Percentiles rank a stretch among this genome's conserved stretches.
Evolutionary conservation across 2,329 filamentous ascomycete species (phyloP).

Genomic region (Sclerotinia borealis): DNA sequence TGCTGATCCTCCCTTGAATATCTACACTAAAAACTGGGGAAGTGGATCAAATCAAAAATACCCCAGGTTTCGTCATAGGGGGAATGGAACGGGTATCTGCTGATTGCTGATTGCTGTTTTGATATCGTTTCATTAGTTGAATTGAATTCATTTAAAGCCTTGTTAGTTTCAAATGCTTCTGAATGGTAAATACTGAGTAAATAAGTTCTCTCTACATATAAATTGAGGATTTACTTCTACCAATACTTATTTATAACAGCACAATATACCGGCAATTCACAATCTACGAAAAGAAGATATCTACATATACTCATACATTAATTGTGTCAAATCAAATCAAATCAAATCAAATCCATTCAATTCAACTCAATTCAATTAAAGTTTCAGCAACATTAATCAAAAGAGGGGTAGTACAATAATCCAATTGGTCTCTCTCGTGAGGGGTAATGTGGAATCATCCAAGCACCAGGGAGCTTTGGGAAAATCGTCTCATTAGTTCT

Average conservation of each 20-base stretch:
- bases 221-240: background rate
- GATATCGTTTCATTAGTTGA: background rate
- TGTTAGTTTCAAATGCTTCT: no score
- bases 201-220: no score
- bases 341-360: background rate
- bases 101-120: background rate
- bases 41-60: constrained; percentile 10
- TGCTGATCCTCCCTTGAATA: background rate
- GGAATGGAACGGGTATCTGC: background rate
- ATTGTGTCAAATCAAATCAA: background rate
- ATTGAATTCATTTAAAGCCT: no score
- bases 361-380: background rate
- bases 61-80: background rate
- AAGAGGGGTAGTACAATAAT: background rate
- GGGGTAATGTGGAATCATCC: background rate
- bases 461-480: no score
- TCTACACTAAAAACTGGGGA: constrained; percentile 1
- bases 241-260: no score
- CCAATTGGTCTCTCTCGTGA: background rate
- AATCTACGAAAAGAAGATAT: no score
- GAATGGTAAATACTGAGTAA: no score
- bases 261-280: no score
- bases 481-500: no score
- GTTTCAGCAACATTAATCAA: background rate
- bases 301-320: no score